Base-by-base conservation (phyloP, 1,139 yeast genomes). In the Zygoascus hellenicus region DNA sequence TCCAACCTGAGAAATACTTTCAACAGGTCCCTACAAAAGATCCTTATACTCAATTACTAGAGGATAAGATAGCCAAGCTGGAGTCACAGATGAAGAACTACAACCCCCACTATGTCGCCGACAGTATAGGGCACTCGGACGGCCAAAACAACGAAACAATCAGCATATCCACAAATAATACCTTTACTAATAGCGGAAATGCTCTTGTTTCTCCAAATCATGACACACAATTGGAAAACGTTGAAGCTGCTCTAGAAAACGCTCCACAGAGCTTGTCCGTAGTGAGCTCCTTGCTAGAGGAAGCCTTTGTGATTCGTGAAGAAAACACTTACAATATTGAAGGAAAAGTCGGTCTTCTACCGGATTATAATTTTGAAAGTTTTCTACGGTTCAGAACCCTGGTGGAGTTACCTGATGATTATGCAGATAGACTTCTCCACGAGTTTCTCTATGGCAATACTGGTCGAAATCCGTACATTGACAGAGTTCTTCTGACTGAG, bases 1-100 rank as follows among this genome's bases (percentile, higher is more conserved):
- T 78, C 2, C 81, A 79, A 56, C 84, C 84, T 0, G 77, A 77
- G 4, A 69, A 77, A 47, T 79, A 79, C 50, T 70, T 50, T 29
- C 58, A 50, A 32, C 56, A 53, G 39, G 60, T 54, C 10, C 61
- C 60, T 9, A 32, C 49, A 26, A 54, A 51, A 55, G 78, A 76
- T 52, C 80, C 76, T 31, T 78, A 78, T 53, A 77, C 81, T 0
- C 46, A 66, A 13, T 69, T 75, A 56, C 56, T 79, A 45, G 83
- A 79, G 54, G 73, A 71, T 47, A 76, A 75, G 54, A 67, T 79
- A 17, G 69, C 67, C 45, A 71, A 69, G 47, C 57, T 79, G 43
- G 82, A 79, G 51, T 70, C 67, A 31, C 49, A 56, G 42, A 38
- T 54, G 14, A 17, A 33, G 35, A 34, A 43, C 19, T 9, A 14